A percentile compares a stretch with the other conserved stretches of the same genome.
Conservation (phyloP, 2,329 filamentous ascomycete genomes). For the Beauveria sp. region DNA sequence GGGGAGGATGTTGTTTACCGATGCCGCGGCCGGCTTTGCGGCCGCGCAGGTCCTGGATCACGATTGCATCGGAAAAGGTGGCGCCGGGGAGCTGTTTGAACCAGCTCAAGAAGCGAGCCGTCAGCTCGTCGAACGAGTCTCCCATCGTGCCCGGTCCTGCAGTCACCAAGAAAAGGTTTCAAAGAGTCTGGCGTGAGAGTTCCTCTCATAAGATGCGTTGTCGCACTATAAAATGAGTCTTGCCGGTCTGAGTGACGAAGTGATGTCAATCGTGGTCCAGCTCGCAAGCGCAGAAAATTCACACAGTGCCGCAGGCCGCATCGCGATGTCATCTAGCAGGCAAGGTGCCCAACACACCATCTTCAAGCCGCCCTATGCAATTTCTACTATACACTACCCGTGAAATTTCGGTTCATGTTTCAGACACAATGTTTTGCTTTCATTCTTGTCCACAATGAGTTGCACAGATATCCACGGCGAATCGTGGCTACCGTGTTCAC, state of each 20-base stretch:
- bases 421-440: too few species aligned
- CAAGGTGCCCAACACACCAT: too few species aligned
- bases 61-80: constrained; percentile 44
- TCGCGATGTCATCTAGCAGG: too few species aligned
- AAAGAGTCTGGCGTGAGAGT: not conserved
- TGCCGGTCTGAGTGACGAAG: not conserved
- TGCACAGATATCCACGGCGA: too few species aligned
- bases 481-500: too few species aligned
- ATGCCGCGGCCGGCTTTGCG: constrained; percentile 48
- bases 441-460: too few species aligned
- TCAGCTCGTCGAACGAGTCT: constrained; percentile 38
- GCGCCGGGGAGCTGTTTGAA: constrained; percentile 45
- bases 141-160: constrained; percentile 18
- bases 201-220: not conserved
- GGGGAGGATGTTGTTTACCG: constrained; percentile 28
- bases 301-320: constrained; percentile 2
- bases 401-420: too few species aligned
- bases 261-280: not conserved
- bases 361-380: too few species aligned
- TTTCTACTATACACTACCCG: too few species aligned
- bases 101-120: constrained; percentile 44
- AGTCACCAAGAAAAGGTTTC: not conserved
- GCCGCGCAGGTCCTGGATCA: constrained; percentile 44
- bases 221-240: not conserved
- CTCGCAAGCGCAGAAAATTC: constrained; percentile 1